Conservation (phyloP, 176 grass and related monocot species). For the Aegilops sharonensis region DNA sequence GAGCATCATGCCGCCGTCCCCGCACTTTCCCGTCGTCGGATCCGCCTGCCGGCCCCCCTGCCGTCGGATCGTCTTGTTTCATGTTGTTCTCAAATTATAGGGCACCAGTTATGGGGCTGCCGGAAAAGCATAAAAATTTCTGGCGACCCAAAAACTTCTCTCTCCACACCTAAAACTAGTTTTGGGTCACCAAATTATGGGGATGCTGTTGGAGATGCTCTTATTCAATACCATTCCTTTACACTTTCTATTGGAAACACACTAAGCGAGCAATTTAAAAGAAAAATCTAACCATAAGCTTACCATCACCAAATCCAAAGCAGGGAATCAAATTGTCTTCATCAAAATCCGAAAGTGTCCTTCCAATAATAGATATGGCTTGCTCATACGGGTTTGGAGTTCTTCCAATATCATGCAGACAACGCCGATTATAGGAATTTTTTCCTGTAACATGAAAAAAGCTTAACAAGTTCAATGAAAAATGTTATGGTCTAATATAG, state of each 20-base stretch:
- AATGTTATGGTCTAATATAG: background rate
- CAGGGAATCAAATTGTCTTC: constrained; percentile 94
- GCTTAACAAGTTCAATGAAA: constrained; percentile 17
- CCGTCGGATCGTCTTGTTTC: too few species aligned
- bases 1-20: too few species aligned
- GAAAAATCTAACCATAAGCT: background rate
- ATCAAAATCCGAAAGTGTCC: constrained; percentile 85
- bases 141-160: too few species aligned
- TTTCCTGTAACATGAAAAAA: constrained; percentile 48
- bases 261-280: constrained; percentile 8
- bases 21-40: too few species aligned
- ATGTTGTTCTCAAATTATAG: too few species aligned
- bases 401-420: constrained; percentile 70
- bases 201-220: too few species aligned
- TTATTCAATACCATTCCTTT: constrained; percentile 9
- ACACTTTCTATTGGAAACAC: constrained; percentile 9
- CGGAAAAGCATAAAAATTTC: too few species aligned
- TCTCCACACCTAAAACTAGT: too few species aligned
- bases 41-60: too few species aligned
- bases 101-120: too few species aligned
- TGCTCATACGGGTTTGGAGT: constrained; percentile 84
- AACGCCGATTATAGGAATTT: constrained; percentile 69
- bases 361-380: constrained; percentile 92
- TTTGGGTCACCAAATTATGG: too few species aligned
- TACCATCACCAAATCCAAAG: constrained; percentile 93